Conservation (phyloP, 2,329 filamentous ascomycete genomes). For the Sclerotinia borealis region DNA sequence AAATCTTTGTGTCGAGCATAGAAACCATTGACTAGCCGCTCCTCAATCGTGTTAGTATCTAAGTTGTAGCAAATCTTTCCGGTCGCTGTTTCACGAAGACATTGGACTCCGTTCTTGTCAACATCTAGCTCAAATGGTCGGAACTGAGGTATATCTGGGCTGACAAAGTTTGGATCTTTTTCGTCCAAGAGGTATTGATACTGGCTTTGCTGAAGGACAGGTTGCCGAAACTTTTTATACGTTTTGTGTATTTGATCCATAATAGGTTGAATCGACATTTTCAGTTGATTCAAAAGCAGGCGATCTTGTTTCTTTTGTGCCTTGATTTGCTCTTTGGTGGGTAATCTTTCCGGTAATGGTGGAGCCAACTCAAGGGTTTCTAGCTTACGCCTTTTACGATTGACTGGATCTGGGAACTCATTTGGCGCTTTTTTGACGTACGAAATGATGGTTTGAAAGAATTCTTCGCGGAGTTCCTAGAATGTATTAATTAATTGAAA, state of each 20-base stretch:
- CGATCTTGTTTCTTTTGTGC: constrained; percentile 76
- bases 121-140: constrained; percentile 75
- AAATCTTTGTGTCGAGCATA: constrained; percentile 91
- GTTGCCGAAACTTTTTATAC: constrained; percentile 81
- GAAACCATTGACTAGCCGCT: constrained; percentile 92
- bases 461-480: constrained; percentile 62
- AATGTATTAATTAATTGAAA: constrained; percentile 11
- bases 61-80: constrained; percentile 93
- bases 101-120: constrained; percentile 72
- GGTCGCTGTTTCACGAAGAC: constrained; percentile 67
- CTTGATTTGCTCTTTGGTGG: constrained; percentile 74
- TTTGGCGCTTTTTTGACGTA: constrained; percentile 74
- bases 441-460: constrained; percentile 67
- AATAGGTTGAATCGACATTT: constrained; percentile 83
- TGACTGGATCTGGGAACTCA: constrained; percentile 81
- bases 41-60: constrained; percentile 87
- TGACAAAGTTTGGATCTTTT: constrained; percentile 65
- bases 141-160: constrained; percentile 45
- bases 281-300: constrained; percentile 77
- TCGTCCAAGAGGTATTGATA: constrained; percentile 83
- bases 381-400: constrained; percentile 79
- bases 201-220: constrained; percentile 65
- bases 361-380: constrained; percentile 66
- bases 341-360: constrained; percentile 60
- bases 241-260: constrained; percentile 95